Evolutionary conservation across 2,329 filamentous ascomycete species (phyloP).

Genomic region (Diaporthe caulivora): DNA sequence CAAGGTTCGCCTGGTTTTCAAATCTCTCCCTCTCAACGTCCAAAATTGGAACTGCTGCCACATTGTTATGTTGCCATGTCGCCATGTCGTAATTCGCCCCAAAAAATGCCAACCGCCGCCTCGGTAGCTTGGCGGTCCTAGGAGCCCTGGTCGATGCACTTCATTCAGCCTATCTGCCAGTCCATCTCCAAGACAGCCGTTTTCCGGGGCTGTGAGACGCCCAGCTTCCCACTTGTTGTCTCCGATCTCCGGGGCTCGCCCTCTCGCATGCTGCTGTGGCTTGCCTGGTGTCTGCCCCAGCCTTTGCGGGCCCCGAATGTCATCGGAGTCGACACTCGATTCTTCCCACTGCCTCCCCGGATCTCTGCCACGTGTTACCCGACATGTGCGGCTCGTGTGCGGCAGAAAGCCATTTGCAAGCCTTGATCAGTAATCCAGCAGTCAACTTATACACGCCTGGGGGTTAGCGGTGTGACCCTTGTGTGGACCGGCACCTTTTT

Average conservation of each 20-base stretch:
- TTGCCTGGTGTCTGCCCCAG: neutral
- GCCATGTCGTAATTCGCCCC: no score
- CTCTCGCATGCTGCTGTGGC: slow-evolving; percentile 11
- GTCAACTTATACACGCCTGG: neutral
- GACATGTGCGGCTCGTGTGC: slow-evolving; percentile 11
- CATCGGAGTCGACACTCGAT: slow-evolving; percentile 11
- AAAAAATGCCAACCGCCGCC: neutral
- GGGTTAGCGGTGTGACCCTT: neutral
- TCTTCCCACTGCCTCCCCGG: neutral
- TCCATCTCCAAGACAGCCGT: neutral
- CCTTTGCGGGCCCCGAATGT: slow-evolving; percentile 13
- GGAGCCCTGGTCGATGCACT: neutral
- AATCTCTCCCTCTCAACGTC: neutral
- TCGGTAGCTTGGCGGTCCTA: neutral
- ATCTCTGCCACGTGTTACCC: slow-evolving; percentile 20
- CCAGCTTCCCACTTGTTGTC: neutral
- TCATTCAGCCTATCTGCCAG: neutral
- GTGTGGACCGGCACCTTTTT: neutral
- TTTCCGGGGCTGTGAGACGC: neutral
- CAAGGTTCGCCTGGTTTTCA: slow-evolving; percentile 2
- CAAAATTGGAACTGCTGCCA: slow-evolving; percentile 5
- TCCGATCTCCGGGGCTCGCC: slow-evolving; percentile 16
- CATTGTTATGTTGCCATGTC: no score
- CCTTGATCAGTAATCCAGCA: slow-evolving; percentile 32
- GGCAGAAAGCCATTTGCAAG: neutral